These are phyloP conservation scores for Aspergillus bombycis DNA, from an alignment of 2,329 filamentous ascomycete genomes.

Conservation along the genomic window DNA sequence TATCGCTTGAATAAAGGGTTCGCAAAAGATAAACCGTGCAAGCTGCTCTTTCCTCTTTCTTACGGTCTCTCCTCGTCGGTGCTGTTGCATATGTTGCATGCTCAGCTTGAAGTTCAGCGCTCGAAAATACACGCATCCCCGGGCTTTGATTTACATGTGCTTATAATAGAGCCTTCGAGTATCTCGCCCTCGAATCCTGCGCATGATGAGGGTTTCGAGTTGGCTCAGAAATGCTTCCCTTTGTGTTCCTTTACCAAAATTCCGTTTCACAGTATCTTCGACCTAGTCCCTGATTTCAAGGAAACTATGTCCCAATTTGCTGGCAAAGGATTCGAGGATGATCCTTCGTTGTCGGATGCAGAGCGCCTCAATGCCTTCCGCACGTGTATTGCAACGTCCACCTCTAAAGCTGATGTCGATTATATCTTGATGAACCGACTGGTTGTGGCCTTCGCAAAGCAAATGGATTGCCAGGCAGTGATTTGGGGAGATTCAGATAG, in stretches of 20 bases:
- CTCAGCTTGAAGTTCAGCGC: conserved; percentile 68
- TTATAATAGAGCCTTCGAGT: conserved; percentile 47
- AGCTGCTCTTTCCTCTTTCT: conserved; percentile 77
- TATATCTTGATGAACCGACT: conserved; percentile 72
- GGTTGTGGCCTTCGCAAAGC: conserved; percentile 66
- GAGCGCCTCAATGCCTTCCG: conserved; percentile 61
- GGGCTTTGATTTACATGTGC: conserved; percentile 64
- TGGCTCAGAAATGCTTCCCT: conserved; percentile 64
- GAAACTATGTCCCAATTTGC: conserved; percentile 37
- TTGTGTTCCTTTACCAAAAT: conserved; percentile 65
- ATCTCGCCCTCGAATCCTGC: conserved; percentile 25
- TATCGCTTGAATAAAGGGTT: conserved; percentile 55
- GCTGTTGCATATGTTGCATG: conserved; percentile 74
- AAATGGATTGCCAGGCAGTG: conserved; percentile 67
- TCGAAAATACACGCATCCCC: conserved; percentile 63
- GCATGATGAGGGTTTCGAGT: conserved; percentile 41
- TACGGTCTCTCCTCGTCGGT: conserved; percentile 79
- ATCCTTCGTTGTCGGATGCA: conserved; percentile 36
- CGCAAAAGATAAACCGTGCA: conserved; percentile 49
- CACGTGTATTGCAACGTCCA: conserved; percentile 68
- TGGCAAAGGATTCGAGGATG: conserved; percentile 29
- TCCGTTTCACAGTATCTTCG: conserved; percentile 66
- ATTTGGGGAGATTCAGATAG: conserved; percentile 88
- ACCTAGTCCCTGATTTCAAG: conserved; percentile 39
- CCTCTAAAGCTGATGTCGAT: conserved; percentile 74